Base-by-base conservation (phyloP, 2,329 filamentous ascomycete genomes). In the Phyllosticta ampelicida region DNA sequence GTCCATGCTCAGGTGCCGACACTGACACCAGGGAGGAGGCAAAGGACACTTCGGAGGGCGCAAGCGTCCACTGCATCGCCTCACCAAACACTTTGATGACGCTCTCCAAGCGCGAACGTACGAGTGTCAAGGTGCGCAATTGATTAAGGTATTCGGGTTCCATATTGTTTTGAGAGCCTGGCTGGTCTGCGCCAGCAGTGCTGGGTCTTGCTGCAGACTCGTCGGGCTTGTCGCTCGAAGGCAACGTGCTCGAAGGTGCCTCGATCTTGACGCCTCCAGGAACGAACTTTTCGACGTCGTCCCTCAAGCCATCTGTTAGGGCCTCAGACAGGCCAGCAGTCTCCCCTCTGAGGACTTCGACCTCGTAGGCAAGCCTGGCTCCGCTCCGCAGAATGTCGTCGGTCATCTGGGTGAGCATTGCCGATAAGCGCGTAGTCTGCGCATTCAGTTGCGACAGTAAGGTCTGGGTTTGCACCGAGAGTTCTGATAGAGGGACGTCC, bases 381-480 rank as follows among this genome's bases (percentile, higher is more conserved):
- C 91, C 89, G 66, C 89, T 91, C 59, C 94, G 83, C 61, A 99
- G 74, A 62, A 99, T 97, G 64, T 97, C 94, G 71, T 99, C 92
- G 10, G 94, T 96, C 60, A 97, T 78, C 67, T 92, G 86, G 29
- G 90, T 96, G 60, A 99, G 79, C 51, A 85, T 88, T 56, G 80
- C 84, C 13, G 90, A 90, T 8, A 96, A 77, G 51, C 90, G 83
- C 18, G 89, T 86, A 1, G 90, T 95, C 70, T 96, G 90, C 9
- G 89, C 87, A 68, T 89, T 95, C 66, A 97, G 83, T 67, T 92
- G 88, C 1, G 90, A 89, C 52, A 96, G 79, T n/a, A 95, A 79
- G 3, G 85, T 80, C 72, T 96, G 91, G 0, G 91, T 86, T 68
- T 90, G 88, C 0, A 85, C 79, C 1, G 90, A 90, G 55, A 96